Evolutionary conservation across 2,329 filamentous ascomycete genomes (phyloP), one percentile per base, ranked within the genome.

Genomic region (Sporothrix variecibatus): DNA sequence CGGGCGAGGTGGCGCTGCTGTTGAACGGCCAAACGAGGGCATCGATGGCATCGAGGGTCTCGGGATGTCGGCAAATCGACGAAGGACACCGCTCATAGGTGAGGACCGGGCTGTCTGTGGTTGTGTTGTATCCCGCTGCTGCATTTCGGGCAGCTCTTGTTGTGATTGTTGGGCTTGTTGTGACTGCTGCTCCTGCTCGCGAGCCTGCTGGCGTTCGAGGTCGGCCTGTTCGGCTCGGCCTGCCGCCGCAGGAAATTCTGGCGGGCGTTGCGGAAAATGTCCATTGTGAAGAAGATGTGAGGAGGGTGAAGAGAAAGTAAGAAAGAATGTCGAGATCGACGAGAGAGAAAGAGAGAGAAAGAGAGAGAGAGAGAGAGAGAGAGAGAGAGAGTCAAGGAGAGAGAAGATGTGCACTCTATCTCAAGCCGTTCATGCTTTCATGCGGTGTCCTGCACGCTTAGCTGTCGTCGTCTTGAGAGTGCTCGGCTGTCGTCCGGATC

Each of bases 11-110:
- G 74, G 75, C 43, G n/a, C n/a, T n/a, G n/a, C n/a, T n/a, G n/a
- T n/a, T n/a, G 69, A 73, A 43, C 75, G 75, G 75, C 73, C 76
- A 62, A 80, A 80, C 60, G 77, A 79, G 1, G 62, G 38, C 34
- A 60, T 31, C 9, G 62, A 17, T 26, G 79, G 80, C 49, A 81
- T 77, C 28, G 78, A 71, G 2, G 80, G 79, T 26, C 80, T 78
- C n/a, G 76, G 76, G 40, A 78, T 68, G 56, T 76, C 71, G n/a
- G 74, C 73, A 49, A 80, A 79, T 15, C 79, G 79, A 51, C 77
- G 76, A 38, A 81, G 77, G 74, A 81, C 78, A 43, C 23, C 40
- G 49, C 70, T 40, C 2, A 74, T 56, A 3, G 75, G 75, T 3
- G 76, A 74, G 1, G 72, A 31, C 23, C 74, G 71, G 23, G 62